phyloP scores from a whole-genome alignment of 805 yeast genomes.

The Lipomyces starkeyi region DNA sequence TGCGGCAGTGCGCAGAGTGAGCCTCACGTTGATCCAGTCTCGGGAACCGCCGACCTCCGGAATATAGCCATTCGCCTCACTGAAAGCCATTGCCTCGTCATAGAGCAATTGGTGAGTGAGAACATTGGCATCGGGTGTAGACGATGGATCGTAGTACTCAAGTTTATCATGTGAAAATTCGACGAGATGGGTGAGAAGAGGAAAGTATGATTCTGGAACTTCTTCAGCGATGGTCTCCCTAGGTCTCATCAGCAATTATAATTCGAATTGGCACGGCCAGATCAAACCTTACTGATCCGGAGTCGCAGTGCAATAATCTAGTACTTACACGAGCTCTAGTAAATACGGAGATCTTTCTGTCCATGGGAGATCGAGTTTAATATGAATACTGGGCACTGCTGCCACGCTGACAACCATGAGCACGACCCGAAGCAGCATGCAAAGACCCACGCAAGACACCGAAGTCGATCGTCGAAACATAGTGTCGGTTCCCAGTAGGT shows the following conservation, averaged over 20 bases:
- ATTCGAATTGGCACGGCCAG: neutral
- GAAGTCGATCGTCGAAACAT: neutral
- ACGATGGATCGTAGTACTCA: conserved; percentile 15
- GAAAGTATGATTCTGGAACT: conserved; percentile 45
- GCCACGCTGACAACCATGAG: conserved; percentile 2
- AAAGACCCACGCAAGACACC: neutral
- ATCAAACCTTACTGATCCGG: neutral
- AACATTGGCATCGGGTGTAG: conserved; percentile 25
- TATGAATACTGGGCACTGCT: conserved; percentile 24
- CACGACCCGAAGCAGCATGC: neutral
- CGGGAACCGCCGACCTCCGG: conserved; percentile 29
- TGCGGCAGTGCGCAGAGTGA: conserved; percentile 56
- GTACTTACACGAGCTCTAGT: conserved; percentile 33
- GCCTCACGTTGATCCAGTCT: conserved; percentile 51
- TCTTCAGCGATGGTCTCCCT: conserved; percentile 46
- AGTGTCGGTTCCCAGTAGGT: neutral
- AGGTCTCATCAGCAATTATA: neutral
- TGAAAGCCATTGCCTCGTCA: conserved; percentile 29
- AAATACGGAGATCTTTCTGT: conserved; percentile 30
- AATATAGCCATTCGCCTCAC: conserved; percentile 6
- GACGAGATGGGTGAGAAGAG: conserved; percentile 41
- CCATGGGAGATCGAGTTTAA: conserved; percentile 31
- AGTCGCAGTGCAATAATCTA: neutral
- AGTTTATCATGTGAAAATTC: conserved; percentile 34
- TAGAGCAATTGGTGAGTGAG: conserved; percentile 31